These are phyloP conservation scores for Fusarium dimerum DNA, from an alignment of 2,329 filamentous ascomycete species.

Conservation along the genomic window DNA sequence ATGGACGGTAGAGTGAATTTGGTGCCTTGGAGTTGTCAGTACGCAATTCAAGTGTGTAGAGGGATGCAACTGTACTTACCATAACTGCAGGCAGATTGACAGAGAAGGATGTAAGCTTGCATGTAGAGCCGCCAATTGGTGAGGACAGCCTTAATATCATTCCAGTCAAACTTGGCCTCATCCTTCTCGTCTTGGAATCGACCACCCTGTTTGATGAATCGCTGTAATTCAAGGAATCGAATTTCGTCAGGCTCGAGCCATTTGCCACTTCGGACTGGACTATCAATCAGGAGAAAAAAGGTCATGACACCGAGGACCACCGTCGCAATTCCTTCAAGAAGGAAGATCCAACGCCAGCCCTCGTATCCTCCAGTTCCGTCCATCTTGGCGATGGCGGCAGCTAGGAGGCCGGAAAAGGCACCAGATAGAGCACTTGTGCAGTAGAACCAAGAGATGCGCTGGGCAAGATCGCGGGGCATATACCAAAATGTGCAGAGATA, in stretches of 20 bases:
- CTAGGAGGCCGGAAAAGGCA: slow-evolving; percentile 46
- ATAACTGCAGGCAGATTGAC: slow-evolving; percentile 20
- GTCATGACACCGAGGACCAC: slow-evolving; percentile 36
- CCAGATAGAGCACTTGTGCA: slow-evolving; percentile 36
- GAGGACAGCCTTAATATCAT: slow-evolving; percentile 24
- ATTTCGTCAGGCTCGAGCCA: slow-evolving; percentile 41
- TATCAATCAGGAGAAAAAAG: slow-evolving; percentile 48
- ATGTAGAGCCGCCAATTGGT: slow-evolving; percentile 30
- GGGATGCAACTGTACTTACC: slow-evolving; percentile 2
- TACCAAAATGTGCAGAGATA: slow-evolving; percentile 34
- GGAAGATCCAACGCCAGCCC: slow-evolving; percentile 59
- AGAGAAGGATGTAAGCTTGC: slow-evolving; percentile 26
- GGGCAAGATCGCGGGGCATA: slow-evolving; percentile 28
- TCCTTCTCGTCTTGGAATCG: slow-evolving; percentile 18
- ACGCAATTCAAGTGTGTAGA: too few species aligned
- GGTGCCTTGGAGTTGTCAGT: slow-evolving; percentile 1
- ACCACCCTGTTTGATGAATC: slow-evolving; percentile 32
- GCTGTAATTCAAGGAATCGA: slow-evolving; percentile 30
- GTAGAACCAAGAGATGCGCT: slow-evolving; percentile 31
- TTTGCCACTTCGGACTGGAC: slow-evolving; percentile 31
- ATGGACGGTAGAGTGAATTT: slow-evolving; percentile 37
- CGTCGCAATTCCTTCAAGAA: slow-evolving; percentile 59
- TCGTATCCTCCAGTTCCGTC: slow-evolving; percentile 47
- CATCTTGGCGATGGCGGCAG: slow-evolving; percentile 23
- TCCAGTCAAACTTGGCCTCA: slow-evolving; percentile 24